These are phyloP conservation scores for Metschnikowia baotianmanensis DNA, from an alignment of 805 yeast species.

Conservation along the genomic window DNA sequence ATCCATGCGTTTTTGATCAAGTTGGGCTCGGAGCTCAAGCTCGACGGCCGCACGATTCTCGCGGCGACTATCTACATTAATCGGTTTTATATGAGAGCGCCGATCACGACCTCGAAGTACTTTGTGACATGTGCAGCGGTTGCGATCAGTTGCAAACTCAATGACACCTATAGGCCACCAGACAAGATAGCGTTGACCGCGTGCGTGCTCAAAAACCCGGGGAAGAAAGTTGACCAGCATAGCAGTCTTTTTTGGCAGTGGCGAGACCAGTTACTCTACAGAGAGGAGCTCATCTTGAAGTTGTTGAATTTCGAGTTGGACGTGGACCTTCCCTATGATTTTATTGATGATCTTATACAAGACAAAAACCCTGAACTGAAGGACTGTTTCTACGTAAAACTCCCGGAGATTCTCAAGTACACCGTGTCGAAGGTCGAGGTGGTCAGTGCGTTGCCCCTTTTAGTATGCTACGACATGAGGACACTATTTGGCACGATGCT, in stretches of 20 bases:
- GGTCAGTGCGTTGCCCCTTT: conserved; percentile 37
- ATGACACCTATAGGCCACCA: conserved; percentile 43
- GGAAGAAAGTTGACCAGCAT: conserved; percentile 36
- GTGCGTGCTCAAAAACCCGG: conserved; percentile 34
- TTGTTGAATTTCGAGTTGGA: conserved; percentile 39
- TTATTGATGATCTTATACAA: conserved; percentile 25
- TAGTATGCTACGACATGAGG: conserved; percentile 33
- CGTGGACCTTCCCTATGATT: conserved; percentile 38
- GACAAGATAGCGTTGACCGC: conserved; percentile 42
- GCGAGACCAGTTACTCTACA: conserved; percentile 42
- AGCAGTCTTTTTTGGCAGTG: conserved; percentile 43
- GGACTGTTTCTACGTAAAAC: conserved; percentile 13
- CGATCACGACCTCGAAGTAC: conserved; percentile 43
- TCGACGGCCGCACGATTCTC: conserved; percentile 41
- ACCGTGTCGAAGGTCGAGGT: conserved; percentile 36
- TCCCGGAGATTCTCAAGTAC: conserved; percentile 26
- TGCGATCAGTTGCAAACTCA: conserved; percentile 41
- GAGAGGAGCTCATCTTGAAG: conserved; percentile 42
- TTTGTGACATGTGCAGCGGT: conserved; percentile 44
- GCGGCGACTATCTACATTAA: conserved; percentile 41
- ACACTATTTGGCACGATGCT: conserved; percentile 31
- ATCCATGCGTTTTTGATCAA: conserved; percentile 38
- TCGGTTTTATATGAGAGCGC: conserved; percentile 40
- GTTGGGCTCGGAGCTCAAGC: conserved; percentile 35
- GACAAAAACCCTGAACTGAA: conserved; percentile 9